Evolutionary conservation across 495 filamentous ascomycete genomes (phyloP).

Genomic region (Aspergillus cristatus): DNA sequence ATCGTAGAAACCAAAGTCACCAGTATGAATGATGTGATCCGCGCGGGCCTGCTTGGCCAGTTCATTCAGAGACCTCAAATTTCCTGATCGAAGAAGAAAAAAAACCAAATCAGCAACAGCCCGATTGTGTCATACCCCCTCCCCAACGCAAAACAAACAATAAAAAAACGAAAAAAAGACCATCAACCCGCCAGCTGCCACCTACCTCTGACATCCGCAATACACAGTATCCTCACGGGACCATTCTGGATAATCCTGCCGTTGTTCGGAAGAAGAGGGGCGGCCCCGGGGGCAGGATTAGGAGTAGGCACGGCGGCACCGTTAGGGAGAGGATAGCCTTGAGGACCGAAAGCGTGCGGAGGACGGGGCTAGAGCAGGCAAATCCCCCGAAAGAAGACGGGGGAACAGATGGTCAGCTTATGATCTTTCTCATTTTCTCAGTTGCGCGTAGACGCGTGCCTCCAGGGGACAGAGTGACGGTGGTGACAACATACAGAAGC

Average conservation of each 20-base stretch:
- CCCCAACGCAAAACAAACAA: too few species aligned
- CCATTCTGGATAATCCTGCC: conserved; percentile 75
- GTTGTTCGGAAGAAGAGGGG: conserved; percentile 55
- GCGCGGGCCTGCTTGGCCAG: conserved; percentile 87
- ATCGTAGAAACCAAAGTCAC: conserved; percentile 99
- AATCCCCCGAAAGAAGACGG: too few species aligned
- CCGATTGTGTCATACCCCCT: background rate
- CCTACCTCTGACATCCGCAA: conserved; percentile 95
- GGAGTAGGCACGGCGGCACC: conserved; percentile 24
- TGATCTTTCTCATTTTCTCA: too few species aligned
- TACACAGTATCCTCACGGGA: conserved; percentile 78
- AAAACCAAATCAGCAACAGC: conserved; percentile 5
- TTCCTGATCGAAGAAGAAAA: conserved; percentile 49
- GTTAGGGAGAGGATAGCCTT: conserved; percentile 44
- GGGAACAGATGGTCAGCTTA: background rate
- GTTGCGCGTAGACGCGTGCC: conserved; percentile 1
- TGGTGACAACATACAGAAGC: conserved; percentile 40
- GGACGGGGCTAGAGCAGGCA: conserved; percentile 29
- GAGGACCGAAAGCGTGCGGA: conserved; percentile 36
- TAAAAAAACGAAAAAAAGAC: too few species aligned
- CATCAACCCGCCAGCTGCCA: background rate
- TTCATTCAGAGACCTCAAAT: conserved; percentile 91
- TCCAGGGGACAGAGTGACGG: background rate
- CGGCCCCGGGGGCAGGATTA: conserved; percentile 42
- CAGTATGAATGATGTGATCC: conserved; percentile 95